Percentiles rank a stretch among this genome's conserved stretches.
Evolutionary conservation across 768 basidiomycete genomes (phyloP).

Genomic region (Pleurotus citrinopileatus): DNA sequence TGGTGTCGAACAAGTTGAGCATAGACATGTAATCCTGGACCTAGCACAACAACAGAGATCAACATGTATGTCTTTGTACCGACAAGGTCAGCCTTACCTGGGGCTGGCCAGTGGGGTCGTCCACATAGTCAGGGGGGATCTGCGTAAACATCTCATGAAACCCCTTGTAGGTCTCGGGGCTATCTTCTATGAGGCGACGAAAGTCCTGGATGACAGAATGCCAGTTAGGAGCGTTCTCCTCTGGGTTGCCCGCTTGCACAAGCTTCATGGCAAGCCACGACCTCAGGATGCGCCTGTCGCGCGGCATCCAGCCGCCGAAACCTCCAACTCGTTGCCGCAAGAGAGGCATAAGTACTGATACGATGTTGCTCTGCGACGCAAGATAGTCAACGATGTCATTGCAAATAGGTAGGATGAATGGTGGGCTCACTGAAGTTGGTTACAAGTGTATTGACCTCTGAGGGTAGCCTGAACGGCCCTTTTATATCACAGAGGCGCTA

Average conservation of each 20-base stretch:
- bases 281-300: neutral
- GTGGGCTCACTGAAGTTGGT: too few species aligned
- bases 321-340: neutral
- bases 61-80: neutral
- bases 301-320: slow-evolving; percentile 11
- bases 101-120: slow-evolving; percentile 15
- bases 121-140: slow-evolving; percentile 11
- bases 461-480: too few species aligned
- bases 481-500: too few species aligned
- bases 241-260: neutral
- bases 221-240: neutral
- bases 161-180: slow-evolving; percentile 24
- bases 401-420: too few species aligned
- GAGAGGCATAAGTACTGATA: neutral
- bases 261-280: slow-evolving; percentile 8
- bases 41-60: slow-evolving; percentile 13
- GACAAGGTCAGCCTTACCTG: slow-evolving; percentile 9
- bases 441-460: too few species aligned
- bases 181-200: slow-evolving; percentile 24
- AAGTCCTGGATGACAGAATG: slow-evolving; percentile 24
- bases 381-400: too few species aligned
- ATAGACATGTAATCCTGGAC: slow-evolving; percentile 40
- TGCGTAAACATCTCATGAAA: slow-evolving; percentile 32
- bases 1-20: slow-evolving; percentile 36
- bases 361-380: too few species aligned